A percentile compares a stretch with the other conserved stretches of the same genome.
These are phyloP conservation scores for Sodiomyces alkalinus DNA, from an alignment of 2,329 filamentous ascomycete genomes.

Conservation along the genomic window DNA sequence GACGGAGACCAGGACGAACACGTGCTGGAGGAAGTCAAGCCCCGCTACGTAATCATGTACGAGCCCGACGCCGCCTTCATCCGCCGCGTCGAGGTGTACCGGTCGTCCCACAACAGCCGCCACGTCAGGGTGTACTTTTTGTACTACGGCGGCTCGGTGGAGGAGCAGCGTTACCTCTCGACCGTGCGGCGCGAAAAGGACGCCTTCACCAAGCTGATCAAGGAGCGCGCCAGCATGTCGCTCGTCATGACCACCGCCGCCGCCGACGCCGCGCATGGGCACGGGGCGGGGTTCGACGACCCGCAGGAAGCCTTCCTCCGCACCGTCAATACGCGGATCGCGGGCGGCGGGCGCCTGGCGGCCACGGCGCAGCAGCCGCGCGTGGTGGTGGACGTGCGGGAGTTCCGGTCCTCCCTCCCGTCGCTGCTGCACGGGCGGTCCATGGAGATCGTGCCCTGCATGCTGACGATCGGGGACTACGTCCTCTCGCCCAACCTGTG, in stretches of 20 bases:
- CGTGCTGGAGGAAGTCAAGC: slow-evolving; percentile 85
- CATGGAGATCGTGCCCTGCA: slow-evolving; percentile 83
- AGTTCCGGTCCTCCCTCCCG: slow-evolving; percentile 85
- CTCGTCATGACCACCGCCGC: slow-evolving; percentile 65
- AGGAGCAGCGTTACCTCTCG: slow-evolving; percentile 86
- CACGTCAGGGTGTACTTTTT: slow-evolving; percentile 91
- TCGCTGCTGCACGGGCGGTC: slow-evolving; percentile 80
- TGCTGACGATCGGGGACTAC: slow-evolving; percentile 94
- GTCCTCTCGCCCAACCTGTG: slow-evolving; percentile 83
- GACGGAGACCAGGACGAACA: slow-evolving; percentile 94
- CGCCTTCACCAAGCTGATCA: slow-evolving; percentile 86
- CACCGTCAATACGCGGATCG: slow-evolving; percentile 92
- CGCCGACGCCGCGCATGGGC: no score
- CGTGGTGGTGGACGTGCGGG: slow-evolving; percentile 88
- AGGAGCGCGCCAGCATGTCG: slow-evolving; percentile 86
- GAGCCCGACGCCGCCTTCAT: slow-evolving; percentile 93
- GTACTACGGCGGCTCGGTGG: slow-evolving; percentile 88
- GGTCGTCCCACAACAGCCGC: slow-evolving; percentile 79
- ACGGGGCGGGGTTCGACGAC: slow-evolving; percentile 57
- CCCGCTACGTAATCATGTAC: slow-evolving; percentile 96
- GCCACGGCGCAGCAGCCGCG: slow-evolving; percentile 79
- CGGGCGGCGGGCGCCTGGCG: slow-evolving; percentile 70
- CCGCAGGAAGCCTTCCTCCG: slow-evolving; percentile 85
- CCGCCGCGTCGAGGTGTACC: slow-evolving; percentile 84
- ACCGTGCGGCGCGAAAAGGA: slow-evolving; percentile 91